phyloP scores from a whole-genome alignment of 1,284 basidiomycete genomes.

The Prillingera fragicola region DNA sequence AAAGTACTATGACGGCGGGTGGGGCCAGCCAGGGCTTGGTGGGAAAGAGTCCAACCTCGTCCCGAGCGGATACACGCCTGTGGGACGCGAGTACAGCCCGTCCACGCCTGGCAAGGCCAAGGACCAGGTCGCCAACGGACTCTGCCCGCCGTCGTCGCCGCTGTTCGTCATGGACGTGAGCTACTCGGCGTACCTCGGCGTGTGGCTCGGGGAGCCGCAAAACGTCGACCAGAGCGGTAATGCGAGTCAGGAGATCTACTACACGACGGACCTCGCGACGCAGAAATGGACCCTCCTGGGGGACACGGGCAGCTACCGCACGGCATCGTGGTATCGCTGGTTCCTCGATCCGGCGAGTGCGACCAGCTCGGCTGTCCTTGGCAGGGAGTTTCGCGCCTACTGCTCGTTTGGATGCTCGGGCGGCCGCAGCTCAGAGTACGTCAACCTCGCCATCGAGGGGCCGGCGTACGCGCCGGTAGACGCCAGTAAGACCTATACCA shows the following conservation, averaged over 20 bases:
- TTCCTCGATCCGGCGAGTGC: constrained; percentile 3
- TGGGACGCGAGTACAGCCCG: constrained; percentile 7
- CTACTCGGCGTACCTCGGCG: constrained; percentile 12
- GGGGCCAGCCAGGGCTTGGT: constrained; percentile 10
- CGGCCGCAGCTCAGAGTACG: constrained; percentile 7
- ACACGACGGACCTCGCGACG: constrained; percentile 4
- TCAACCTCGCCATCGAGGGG: constrained; percentile 7
- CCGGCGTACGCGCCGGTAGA: neutral
- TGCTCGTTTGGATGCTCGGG: constrained; percentile 13
- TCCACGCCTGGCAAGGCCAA: neutral
- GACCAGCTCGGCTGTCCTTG: constrained; percentile 5
- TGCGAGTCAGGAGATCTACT: constrained; percentile 10
- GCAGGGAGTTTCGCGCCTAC: constrained; percentile 8
- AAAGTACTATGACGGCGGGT: constrained; percentile 11
- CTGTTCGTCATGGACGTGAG: constrained; percentile 15
- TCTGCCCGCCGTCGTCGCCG: constrained; percentile 1
- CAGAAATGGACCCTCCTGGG: constrained; percentile 11
- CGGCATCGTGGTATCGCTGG: constrained; percentile 12
- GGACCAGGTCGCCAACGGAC: constrained; percentile 2
- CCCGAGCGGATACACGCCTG: constrained; percentile 7
- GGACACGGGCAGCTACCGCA: constrained; percentile 12
- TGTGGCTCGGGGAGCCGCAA: constrained; percentile 13
- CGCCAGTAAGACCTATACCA: neutral
- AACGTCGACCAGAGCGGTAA: constrained; percentile 7
- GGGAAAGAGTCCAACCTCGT: constrained; percentile 10